phyloP scores from a whole-genome alignment of 257 asterid species.

The Schizonepeta tenuifolia region DNA sequence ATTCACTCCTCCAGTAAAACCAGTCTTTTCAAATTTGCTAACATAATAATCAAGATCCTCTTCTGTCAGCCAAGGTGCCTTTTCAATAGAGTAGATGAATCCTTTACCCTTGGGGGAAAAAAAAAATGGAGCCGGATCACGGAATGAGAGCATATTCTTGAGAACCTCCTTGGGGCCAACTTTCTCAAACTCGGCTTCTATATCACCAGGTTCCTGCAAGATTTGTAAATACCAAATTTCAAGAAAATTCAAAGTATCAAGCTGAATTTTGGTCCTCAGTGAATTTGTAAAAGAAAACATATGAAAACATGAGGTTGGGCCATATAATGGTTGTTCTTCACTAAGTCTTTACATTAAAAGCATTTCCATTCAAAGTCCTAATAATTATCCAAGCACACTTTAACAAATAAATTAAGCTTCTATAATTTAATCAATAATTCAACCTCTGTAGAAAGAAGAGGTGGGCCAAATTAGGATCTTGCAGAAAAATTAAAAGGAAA shows the following conservation, averaged over 20 bases:
- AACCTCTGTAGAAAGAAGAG: neutral
- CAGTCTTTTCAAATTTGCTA: conserved; percentile 53
- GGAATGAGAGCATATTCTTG: conserved; percentile 49
- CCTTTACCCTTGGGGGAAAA: conserved; percentile 72
- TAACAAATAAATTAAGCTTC: neutral
- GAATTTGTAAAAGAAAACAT: neutral
- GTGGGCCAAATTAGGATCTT: neutral
- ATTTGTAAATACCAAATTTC: neutral
- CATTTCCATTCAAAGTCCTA: neutral
- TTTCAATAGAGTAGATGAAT: conserved; percentile 42
- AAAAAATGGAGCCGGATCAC: conserved; percentile 50
- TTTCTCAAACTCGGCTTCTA: conserved; percentile 69
- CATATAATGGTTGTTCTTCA: neutral
- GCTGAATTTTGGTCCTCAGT: no score
- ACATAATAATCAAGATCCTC: conserved; percentile 68
- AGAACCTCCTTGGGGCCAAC: conserved; percentile 56
- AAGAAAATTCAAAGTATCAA: neutral
- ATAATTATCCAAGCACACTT: neutral
- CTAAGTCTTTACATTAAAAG: neutral
- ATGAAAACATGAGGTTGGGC: neutral
- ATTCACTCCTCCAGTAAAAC: conserved; percentile 82
- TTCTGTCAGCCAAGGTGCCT: conserved; percentile 65
- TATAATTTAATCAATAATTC: neutral
- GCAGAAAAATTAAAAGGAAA: no score
- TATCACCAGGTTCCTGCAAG: conserved; percentile 76